Conservation (phyloP, 805 yeast species). For the Lachancea cidri region DNA sequence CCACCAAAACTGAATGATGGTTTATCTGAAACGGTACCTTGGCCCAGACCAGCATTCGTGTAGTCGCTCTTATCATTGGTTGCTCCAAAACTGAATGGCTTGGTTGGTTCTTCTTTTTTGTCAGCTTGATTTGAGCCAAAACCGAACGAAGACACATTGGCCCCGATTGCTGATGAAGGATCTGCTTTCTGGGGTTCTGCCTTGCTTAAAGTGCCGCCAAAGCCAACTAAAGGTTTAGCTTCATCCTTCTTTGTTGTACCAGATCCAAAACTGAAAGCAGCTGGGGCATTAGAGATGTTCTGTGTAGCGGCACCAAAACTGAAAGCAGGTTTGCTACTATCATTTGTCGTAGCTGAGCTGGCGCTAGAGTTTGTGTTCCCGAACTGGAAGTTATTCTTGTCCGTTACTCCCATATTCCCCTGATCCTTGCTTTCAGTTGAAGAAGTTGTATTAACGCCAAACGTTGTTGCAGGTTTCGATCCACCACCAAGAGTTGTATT, state of each 20-base stretch:
- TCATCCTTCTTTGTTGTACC: background rate
- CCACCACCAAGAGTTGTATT: background rate
- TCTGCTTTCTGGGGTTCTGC: no score
- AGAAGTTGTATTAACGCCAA: background rate
- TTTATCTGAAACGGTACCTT: background rate
- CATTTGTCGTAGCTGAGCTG: background rate
- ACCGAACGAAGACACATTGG: no score
- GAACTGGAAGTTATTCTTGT: no score
- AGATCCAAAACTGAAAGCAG: background rate
- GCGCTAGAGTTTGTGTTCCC: no score
- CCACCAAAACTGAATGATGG: slow-evolving; percentile 3
- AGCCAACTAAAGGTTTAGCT: background rate
- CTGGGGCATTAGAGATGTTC: background rate
- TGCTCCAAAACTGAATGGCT: slow-evolving; percentile 6
- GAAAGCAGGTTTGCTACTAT: slow-evolving; percentile 5
- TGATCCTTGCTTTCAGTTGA: background rate
- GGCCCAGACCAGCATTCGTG: background rate
- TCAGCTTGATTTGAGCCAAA: slow-evolving; percentile 5
- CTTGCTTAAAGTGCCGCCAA: background rate
- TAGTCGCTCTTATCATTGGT: slow-evolving; percentile 1
- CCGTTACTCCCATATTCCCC: background rate
- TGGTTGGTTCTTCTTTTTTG: slow-evolving; percentile 8
- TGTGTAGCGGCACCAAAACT: slow-evolving; percentile 1
- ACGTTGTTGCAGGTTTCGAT: background rate
- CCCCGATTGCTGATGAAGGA: no score